phyloP scores from a whole-genome alignment of 148 eudicot species.

The Diospyros kaki region DNA sequence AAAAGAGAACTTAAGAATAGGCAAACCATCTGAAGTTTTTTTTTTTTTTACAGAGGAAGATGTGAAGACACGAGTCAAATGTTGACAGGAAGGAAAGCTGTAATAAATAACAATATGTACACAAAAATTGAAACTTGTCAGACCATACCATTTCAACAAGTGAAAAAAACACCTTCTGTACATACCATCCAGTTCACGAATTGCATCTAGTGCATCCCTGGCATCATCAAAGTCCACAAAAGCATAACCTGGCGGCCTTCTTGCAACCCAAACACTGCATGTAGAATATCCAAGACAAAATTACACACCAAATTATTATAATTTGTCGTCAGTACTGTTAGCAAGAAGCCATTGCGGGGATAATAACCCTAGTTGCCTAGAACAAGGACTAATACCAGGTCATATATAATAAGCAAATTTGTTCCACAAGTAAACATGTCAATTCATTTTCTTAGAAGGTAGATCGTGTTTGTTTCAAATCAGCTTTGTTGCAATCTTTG shows the following conservation, averaged over 20 bases:
- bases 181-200: constrained; percentile 76
- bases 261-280: constrained; percentile 95
- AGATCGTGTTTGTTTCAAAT: background rate
- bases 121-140: background rate
- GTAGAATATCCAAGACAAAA: background rate
- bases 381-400: background rate
- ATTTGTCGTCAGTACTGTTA: background rate
- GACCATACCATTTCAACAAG: background rate
- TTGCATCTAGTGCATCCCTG: constrained; percentile 91
- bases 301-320: background rate
- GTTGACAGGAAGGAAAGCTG: background rate
- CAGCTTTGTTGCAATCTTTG: too few relatives aligned
- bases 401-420: background rate
- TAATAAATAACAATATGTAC: background rate
- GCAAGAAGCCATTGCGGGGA: background rate
- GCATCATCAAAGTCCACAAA: constrained; percentile 89
- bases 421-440: background rate
- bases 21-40: background rate
- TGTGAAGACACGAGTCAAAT: background rate
- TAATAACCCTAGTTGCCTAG: background rate
- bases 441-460: background rate
- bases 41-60: background rate
- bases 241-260: constrained; percentile 96
- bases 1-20: background rate
- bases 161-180: background rate